Evolutionary conservation across 768 basidiomycete species (phyloP), one percentile per base, ranked within the genome.

Genomic region (Termitomyces sp.): DNA sequence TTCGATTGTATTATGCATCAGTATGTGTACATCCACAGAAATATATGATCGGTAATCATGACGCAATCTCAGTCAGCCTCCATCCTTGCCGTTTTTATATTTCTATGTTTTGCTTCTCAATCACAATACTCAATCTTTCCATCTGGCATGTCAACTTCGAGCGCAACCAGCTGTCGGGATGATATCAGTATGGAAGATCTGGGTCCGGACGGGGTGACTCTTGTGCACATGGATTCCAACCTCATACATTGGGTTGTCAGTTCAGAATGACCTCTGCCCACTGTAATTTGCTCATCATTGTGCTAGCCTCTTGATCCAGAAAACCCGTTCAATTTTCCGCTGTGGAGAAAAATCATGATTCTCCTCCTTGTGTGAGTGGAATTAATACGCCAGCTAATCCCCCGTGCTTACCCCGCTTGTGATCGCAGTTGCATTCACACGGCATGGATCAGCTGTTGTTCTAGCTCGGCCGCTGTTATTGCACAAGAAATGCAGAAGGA

Each of bases 251-350:
- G 64, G 64, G 39, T 49, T 37, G 63, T 64, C 13, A 58, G 64
- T 44, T 20, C 22, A 24, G 22, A 8, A 24, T 27, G 3, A 47
- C 37, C 27, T 16, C 22, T 32, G n/a, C 27, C 24, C 34, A 36
- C 27, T n/a, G n/a, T 31, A 26, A 37, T 32, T 42, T 46, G n/a
- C 49, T 31, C 24, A 49, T 37, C 13, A n/a, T 24, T n/a, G 49
- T 44, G 20, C 22, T 31, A 65, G 64, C 44, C 59, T 50, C 57
- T 62, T 43, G 64, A 65, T 36, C 42, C 61, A 47, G 61, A 60
- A 42, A 65, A 65, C 36, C 63, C 63, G n/a, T 65, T 61, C 47
- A 64, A 65, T 39, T 65, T 57, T 59, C 63, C 64, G 16, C 36
- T 50, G 1, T 63, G 62, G 62, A 63, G 49, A 41, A 65, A 65